Evolutionary conservation across 768 basidiomycete species (phyloP).

Genomic region (Boletus vinaceobasis): DNA sequence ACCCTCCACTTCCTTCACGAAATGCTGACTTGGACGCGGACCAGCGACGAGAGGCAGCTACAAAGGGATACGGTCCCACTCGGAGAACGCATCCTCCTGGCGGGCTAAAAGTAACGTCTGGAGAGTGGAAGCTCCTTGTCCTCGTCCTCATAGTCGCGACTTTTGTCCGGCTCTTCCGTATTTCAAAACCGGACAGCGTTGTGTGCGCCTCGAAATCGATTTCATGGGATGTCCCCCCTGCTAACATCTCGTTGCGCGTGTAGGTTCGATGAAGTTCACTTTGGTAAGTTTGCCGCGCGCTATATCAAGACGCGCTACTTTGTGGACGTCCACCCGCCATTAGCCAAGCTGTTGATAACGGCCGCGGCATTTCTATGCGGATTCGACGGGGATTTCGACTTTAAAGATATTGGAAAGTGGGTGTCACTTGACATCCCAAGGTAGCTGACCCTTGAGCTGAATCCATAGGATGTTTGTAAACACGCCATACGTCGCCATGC

Average conservation of each 20-base stretch:
- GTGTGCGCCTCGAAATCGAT: constrained; percentile 58
- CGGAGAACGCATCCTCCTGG: constrained; percentile 49
- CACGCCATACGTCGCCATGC: constrained; percentile 96
- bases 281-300: constrained; percentile 93
- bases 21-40: constrained; percentile 75
- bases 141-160: constrained; percentile 65
- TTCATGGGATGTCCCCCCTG: not conserved
- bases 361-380: constrained; percentile 84
- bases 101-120: constrained; percentile 60
- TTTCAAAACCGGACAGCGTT: constrained; percentile 86
- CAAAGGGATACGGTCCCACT: constrained; percentile 57
- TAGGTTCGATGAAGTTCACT: constrained; percentile 98
- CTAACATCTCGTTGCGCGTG: not conserved
- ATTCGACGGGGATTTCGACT: constrained; percentile 92
- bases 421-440: constrained; percentile 25
- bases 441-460: not conserved
- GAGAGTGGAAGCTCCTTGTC: constrained; percentile 75
- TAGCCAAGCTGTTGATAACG: constrained; percentile 94
- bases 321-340: constrained; percentile 94
- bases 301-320: constrained; percentile 93
- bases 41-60: constrained; percentile 62
- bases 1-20: constrained; percentile 50
- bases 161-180: constrained; percentile 80
- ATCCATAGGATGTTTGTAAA: constrained; percentile 66
- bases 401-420: constrained; percentile 96